Evolutionary conservation across 768 basidiomycete genomes (phyloP), one percentile per base, ranked within the genome.

Genomic region (Trametes gibbosa): DNA sequence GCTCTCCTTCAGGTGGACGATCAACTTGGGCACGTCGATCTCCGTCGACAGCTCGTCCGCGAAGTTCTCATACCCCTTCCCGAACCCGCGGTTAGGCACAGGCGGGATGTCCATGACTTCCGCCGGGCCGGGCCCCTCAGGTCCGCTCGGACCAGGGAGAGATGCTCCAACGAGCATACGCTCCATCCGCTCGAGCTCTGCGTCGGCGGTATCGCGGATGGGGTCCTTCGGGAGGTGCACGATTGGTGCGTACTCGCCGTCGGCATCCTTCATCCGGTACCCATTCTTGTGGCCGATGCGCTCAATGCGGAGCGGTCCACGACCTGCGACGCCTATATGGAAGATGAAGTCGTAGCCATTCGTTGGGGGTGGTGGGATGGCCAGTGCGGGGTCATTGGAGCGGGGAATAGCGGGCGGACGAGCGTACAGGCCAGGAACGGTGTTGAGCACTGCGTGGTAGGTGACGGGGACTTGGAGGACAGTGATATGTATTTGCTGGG

Each of bases 311-410:
- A 88, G 65, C 0, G 82, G 79, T 0, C 87, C 87, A 13, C 84
- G 77, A 16, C 83, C 82, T 5, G 85, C 86, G 19, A 86, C 83
- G 3, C 87, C 87, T 27, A 89, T 77, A 65, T 89, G 87, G 64
- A 89, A 81, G 53, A 89, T 80, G 65, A 89, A 82, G 66, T 89
- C 87, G 64, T 84, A 89, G 13, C 84, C 85, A 50, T 72, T 73
- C 19, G 71, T 68, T 23, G 77, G 77, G 9, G 69, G 62, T 1
- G 81, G 80, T 1, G 79, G 72, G 24, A 78, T 62, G 24, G 78
- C 69, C 27, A 73, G 74, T 17, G 69, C 66, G 5, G 71, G 72
- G n/a, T 75, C 70, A 6, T 72, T 69, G 3, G 78, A 75, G 0
- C 77, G 66, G 19, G 81, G 74, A 8, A 79, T 68, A 25, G 69